phyloP scores from a whole-genome alignment of 1,284 basidiomycete genomes.

The Tilletia indica region DNA sequence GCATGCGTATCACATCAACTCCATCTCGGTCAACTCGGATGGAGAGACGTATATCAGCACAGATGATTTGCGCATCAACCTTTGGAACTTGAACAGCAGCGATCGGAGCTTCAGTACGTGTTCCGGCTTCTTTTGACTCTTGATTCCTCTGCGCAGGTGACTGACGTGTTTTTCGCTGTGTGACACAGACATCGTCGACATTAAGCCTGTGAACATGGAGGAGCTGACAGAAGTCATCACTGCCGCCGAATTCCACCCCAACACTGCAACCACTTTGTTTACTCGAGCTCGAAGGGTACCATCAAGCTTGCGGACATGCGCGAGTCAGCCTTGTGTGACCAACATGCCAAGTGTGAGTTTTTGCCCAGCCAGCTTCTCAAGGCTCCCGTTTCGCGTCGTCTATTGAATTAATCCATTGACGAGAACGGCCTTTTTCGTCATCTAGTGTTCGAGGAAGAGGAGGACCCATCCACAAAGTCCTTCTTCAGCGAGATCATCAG shows the following conservation, averaged over 20 bases:
- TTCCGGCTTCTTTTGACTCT: background rate
- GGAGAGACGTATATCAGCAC: constrained; percentile 99
- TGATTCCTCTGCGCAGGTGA: constrained; percentile 8
- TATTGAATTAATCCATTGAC: background rate
- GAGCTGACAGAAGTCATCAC: constrained; percentile 99
- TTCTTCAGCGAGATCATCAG: constrained; percentile 99
- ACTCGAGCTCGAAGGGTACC: constrained; percentile 98
- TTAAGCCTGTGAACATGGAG: constrained; percentile 99
- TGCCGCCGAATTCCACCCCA: constrained; percentile 94
- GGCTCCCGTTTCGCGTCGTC: background rate
- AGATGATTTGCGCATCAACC: constrained; percentile 92
- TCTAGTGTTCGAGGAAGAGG: constrained; percentile 68
- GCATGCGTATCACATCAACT: constrained; percentile 99
- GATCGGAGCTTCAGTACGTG: constrained; percentile 97
- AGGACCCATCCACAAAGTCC: constrained; percentile 92
- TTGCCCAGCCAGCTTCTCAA: no score
- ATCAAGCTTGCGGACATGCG: constrained; percentile 99
- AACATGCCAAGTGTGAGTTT: constrained; percentile 85
- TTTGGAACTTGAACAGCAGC: constrained; percentile 98
- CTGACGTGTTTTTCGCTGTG: background rate
- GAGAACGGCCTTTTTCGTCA: constrained; percentile 26
- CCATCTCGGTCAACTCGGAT: constrained; percentile 97
- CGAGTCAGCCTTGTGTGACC: constrained; percentile 93
- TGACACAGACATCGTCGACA: constrained; percentile 89
- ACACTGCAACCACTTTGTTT: constrained; percentile 99